Evolutionary conservation across 2,329 filamentous ascomycete genomes (phyloP).

Genomic region (Trichoderma sp.): DNA sequence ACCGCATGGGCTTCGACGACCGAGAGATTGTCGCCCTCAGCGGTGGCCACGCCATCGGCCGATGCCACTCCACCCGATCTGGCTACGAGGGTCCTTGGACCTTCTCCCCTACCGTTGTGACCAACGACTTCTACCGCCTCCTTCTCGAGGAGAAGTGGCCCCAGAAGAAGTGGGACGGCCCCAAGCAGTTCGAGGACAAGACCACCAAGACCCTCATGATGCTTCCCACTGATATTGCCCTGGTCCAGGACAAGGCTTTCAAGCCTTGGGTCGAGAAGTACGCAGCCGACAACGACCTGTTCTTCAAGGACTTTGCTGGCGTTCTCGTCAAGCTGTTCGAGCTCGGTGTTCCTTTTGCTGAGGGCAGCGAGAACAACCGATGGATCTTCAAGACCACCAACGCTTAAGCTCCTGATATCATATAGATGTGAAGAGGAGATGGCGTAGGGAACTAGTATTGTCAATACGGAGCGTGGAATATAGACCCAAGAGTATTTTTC

Average conservation of each 20-base stretch:
- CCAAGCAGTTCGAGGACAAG: constrained; percentile 85
- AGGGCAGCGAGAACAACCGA: constrained; percentile 56
- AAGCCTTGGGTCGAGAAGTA: constrained; percentile 79
- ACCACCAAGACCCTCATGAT: constrained; percentile 91
- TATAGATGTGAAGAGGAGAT: not conserved
- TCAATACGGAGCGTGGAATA: constrained; percentile 13
- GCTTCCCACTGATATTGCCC: constrained; percentile 87
- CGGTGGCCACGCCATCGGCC: constrained; percentile 84
- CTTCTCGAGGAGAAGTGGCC: constrained; percentile 91
- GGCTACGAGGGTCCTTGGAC: constrained; percentile 91
- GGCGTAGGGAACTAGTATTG: constrained; percentile 18
- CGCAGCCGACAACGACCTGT: constrained; percentile 84
- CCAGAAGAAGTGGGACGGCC: constrained; percentile 88
- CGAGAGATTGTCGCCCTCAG: constrained; percentile 90
- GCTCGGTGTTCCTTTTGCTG: constrained; percentile 86
- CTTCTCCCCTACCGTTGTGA: constrained; percentile 86
- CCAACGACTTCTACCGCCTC: constrained; percentile 92
- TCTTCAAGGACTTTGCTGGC: constrained; percentile 90
- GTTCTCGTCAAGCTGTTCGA: constrained; percentile 85
- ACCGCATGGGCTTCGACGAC: constrained; percentile 97
- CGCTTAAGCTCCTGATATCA: constrained; percentile 19
- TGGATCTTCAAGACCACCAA: constrained; percentile 65
- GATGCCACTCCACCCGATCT: constrained; percentile 85
- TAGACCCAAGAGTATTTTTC: not conserved
- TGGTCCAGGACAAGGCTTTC: constrained; percentile 88